Percentiles rank a stretch among this genome's conserved stretches.
phyloP scores from a whole-genome alignment of 2,329 filamentous ascomycete species.

The Penicillium paneum region DNA sequence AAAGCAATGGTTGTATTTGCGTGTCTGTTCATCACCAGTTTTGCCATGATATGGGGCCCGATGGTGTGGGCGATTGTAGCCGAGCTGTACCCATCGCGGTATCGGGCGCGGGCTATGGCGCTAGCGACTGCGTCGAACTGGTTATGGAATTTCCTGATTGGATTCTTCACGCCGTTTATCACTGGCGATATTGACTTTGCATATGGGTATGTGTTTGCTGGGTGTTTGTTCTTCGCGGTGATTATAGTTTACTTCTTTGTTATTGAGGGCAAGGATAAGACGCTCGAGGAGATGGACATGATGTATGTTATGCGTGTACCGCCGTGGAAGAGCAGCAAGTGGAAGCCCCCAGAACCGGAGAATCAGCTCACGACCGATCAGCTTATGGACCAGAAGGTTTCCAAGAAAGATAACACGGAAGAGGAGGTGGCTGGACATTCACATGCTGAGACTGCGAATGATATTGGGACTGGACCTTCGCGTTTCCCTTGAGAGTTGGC shows the following conservation, averaged over 20 bases:
- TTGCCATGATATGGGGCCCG: conserved; percentile 67
- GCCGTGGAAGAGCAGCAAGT: conserved; percentile 58
- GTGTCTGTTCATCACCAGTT: conserved; percentile 68
- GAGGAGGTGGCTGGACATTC: conserved; percentile 19
- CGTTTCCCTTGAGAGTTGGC: background rate
- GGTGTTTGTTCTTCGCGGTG: conserved; percentile 63
- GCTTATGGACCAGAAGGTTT: conserved; percentile 24
- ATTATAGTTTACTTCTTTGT: conserved; percentile 69
- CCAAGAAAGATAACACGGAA: conserved; percentile 15
- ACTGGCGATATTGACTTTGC: conserved; percentile 66
- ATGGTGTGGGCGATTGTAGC: conserved; percentile 50
- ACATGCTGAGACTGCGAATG: conserved; percentile 21
- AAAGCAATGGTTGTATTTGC: conserved; percentile 68
- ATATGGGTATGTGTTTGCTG: conserved; percentile 75
- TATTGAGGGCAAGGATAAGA: conserved; percentile 66
- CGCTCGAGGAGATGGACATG: conserved; percentile 71
- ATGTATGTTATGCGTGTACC: conserved; percentile 65
- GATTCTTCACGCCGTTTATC: conserved; percentile 78
- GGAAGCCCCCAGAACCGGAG: conserved; percentile 23
- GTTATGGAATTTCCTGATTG: conserved; percentile 68
- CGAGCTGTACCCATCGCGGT: conserved; percentile 43
- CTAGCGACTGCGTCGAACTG: conserved; percentile 73
- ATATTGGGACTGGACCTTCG: conserved; percentile 18
- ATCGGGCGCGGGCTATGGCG: conserved; percentile 70
- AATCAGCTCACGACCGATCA: conserved; percentile 27